Evolutionary conservation across 176 grass and related monocot species (phyloP).

Genomic region (Thinopyrum elongatum): DNA sequence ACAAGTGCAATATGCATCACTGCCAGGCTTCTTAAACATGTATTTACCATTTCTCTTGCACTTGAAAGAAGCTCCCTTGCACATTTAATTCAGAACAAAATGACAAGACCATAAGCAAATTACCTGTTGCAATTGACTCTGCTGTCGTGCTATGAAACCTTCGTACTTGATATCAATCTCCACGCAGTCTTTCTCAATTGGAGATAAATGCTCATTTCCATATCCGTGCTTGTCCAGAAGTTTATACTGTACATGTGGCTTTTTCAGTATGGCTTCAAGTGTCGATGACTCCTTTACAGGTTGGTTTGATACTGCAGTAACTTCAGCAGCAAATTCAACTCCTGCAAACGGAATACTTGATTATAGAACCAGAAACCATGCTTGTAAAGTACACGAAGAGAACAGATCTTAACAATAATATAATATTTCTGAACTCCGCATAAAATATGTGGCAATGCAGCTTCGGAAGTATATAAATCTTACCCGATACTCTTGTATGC

Average conservation of each 20-base stretch:
- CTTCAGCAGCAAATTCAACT: constrained; percentile 72
- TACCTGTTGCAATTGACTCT: constrained; percentile 91
- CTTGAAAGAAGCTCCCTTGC: constrained; percentile 2
- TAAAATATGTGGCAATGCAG: neutral
- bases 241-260: constrained; percentile 91
- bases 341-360: constrained; percentile 32
- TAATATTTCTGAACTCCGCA: neutral
- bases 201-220: constrained; percentile 71
- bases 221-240: constrained; percentile 90
- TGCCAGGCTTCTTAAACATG: neutral
- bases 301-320: constrained; percentile 70
- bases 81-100: constrained; percentile 4
- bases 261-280: constrained; percentile 87
- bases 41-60: neutral
- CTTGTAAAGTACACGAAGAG: neutral
- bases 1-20: neutral
- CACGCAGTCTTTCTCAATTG: constrained; percentile 92
- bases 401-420: neutral
- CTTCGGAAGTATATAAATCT: constrained; percentile 1
- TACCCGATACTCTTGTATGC: constrained; percentile 63
- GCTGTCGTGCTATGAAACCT: constrained; percentile 83
- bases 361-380: constrained; percentile 6
- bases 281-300: constrained; percentile 73
- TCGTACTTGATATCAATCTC: constrained; percentile 98
- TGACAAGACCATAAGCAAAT: constrained; percentile 7